Base-by-base conservation (phyloP, 31 red algal genomes). In the Asparagopsis taxiformis region DNA sequence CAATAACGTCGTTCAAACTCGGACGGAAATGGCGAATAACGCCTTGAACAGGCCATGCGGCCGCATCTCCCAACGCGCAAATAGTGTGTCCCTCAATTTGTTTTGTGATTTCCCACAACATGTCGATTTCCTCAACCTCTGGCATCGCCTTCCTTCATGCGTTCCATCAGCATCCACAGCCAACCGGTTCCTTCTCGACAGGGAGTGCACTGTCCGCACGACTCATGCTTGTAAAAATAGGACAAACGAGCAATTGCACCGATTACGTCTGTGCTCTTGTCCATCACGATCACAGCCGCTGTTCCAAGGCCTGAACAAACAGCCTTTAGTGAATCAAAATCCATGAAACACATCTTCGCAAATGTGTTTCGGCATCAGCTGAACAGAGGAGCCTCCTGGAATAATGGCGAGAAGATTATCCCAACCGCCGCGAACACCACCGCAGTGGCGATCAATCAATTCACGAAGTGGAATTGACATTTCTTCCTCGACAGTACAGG, bases 211-310 rank as follows among this genome's bases (percentile, higher is more conserved):
- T 99, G 96, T 36, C 96, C 96, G 59, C 96, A 99, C 22, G 96
- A 99, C 72, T 99, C 96, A 62, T 99, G 96, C 87, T 94, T 91
- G 86, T 99, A 99, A 54, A 99, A 99, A 41, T 99, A 85, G 4
- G 96, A 92, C 0, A 99, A 51, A 19, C 91, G 55, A 28, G 85
- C 62, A 70, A 99, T 94, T n/a, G 91, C 96, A 0, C 74, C 87
- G 21, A 94, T 93, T 29, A 99, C 85, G 73, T 95, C 91, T 19
- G 91, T 94, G 22, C 77, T 87, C 55, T 94, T 91, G 61, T 99
- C 96, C 91, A 99, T 94, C 28, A 99, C 96, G 59, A 99, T 99
- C 4, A 99, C 91, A 8, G 88, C 96, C 0, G 91, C 96, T 23
- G 96, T 95, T 37, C 96, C 96, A 32, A 95, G 67, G 0, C 91